A percentile compares a stretch with the other conserved stretches of the same genome.
These are phyloP conservation scores for Aspergillus calidoustus DNA, from an alignment of 2,329 filamentous ascomycete genomes.

Conservation along the genomic window DNA sequence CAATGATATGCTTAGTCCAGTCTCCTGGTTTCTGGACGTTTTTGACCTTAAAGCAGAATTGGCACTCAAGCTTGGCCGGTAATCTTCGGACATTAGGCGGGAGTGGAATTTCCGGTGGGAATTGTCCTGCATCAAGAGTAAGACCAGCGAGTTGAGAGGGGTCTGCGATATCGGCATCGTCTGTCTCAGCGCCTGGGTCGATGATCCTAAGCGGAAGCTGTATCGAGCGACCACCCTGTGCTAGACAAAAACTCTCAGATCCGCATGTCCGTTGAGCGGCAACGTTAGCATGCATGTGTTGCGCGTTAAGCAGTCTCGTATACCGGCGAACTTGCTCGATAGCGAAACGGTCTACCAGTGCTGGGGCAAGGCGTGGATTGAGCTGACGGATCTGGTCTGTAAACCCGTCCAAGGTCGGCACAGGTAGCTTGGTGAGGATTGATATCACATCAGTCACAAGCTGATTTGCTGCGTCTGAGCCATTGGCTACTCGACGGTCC, in stretches of 20 bases:
- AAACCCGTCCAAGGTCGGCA: slow-evolving; percentile 77
- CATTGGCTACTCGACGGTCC: background rate
- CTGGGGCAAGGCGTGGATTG: slow-evolving; percentile 71
- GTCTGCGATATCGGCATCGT: slow-evolving; percentile 67
- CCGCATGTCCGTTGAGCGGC: slow-evolving; percentile 64
- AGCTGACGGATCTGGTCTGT: slow-evolving; percentile 71
- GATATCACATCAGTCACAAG: background rate
- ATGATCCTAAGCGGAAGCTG: slow-evolving; percentile 63
- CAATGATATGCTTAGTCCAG: slow-evolving; percentile 95
- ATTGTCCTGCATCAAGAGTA: slow-evolving; percentile 70
- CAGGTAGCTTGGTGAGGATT: slow-evolving; percentile 53
- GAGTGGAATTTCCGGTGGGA: slow-evolving; percentile 80
- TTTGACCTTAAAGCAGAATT: slow-evolving; percentile 82
- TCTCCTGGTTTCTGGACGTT: slow-evolving; percentile 89
- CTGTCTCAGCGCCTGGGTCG: slow-evolving; percentile 56
- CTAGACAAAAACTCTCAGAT: slow-evolving; percentile 66
- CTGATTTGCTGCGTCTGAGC: background rate
- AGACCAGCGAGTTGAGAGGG: slow-evolving; percentile 62
- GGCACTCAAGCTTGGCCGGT: slow-evolving; percentile 87
- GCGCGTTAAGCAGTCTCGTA: slow-evolving; percentile 72
- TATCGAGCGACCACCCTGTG: slow-evolving; percentile 68
- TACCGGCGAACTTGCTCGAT: slow-evolving; percentile 80
- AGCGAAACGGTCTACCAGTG: slow-evolving; percentile 79
- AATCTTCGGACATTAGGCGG: slow-evolving; percentile 67
- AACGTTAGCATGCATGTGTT: slow-evolving; percentile 69